Percentiles rank a stretch among this genome's conserved stretches.
phyloP scores from a whole-genome alignment of 495 filamentous ascomycete species.

The Terfezia claveryi region DNA sequence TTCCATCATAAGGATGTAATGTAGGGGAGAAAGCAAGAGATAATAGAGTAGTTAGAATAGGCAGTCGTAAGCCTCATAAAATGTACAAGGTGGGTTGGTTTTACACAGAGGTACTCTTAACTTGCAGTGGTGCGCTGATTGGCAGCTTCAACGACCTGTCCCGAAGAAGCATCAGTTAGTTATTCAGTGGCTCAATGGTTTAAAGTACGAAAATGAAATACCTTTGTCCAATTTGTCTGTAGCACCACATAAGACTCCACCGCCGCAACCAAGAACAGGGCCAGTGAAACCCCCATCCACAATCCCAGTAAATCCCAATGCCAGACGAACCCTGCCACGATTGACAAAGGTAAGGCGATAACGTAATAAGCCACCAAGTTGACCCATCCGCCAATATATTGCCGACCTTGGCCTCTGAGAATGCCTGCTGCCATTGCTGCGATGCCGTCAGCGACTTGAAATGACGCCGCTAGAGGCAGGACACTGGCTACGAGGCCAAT shows the following conservation, averaged over 20 bases:
- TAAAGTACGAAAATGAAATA: conserved; percentile 5
- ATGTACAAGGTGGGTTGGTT: too few relatives aligned
- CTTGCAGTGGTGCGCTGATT: too few relatives aligned
- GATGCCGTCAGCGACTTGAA: conserved; percentile 71
- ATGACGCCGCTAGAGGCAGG: conserved; percentile 59
- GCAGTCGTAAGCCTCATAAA: too few relatives aligned
- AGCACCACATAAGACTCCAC: conserved; percentile 10
- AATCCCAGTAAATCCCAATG: conserved; percentile 53
- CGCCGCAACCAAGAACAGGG: conserved; percentile 28
- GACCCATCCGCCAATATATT: conserved; percentile 73
- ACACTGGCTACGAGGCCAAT: conserved; percentile 46
- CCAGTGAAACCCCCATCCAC: conserved; percentile 61
- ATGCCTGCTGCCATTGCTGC: conserved; percentile 62
- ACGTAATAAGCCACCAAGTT: conserved; percentile 69
- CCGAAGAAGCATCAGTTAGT: too few relatives aligned
- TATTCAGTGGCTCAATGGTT: neutral
- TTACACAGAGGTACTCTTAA: too few relatives aligned
- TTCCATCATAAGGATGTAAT: too few relatives aligned
- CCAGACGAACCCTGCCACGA: conserved; percentile 49
- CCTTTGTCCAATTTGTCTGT: conserved; percentile 14
- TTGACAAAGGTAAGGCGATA: conserved; percentile 64
- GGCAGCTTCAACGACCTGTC: too few relatives aligned
- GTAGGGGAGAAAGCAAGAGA: too few relatives aligned
- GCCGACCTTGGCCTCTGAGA: conserved; percentile 50
- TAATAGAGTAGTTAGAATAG: too few relatives aligned